Base-by-base conservation (phyloP, 2,329 filamentous ascomycete genomes). In the Penicillium sp. region DNA sequence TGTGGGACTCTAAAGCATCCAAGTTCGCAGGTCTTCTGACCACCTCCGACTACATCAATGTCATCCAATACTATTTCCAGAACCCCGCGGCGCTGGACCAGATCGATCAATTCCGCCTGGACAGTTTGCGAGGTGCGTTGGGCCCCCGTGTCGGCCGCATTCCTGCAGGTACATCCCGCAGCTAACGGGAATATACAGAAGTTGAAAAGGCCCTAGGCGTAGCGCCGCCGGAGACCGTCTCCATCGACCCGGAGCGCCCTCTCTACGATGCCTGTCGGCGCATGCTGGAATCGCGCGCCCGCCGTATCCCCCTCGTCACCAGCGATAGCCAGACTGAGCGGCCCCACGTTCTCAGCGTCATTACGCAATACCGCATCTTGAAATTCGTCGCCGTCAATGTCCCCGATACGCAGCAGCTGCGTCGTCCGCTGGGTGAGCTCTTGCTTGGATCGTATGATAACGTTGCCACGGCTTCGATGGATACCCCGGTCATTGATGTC, bases 1-100 rank as follows among this genome's bases (percentile, higher is more conserved):
- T 99, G 62, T 99, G 94, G 94, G 92, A 99, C 75, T 97, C 93
- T 26, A 88, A 89, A 63, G 90, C 88, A 4, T 96, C 92, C 26
- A 91, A 89, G 35, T 99, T 97, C 75, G 94, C 93, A 39, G 94
- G 94, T 38, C 84, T 99, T 47, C 82, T 99, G 63, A 99, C 94
- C 29, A 94, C 92, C 61, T 96, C 92, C 59, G 94, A 99, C 77
- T 99, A 94, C 74, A 95, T 99, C 78, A 99, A 99, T 70, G 89
- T 99, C 55, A 96, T 99, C 39, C 93, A 97, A 74, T 99, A 99
- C 77, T 97, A 99, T 80, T 97, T 92, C 81, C 92, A 97, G 75
- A 95, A 94, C 66, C 94, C 93, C 2, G 90, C 96, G 64, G 89
- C 92, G 56, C 84, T 97, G 59, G 86, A 87, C 63, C 87, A 93